Base-by-base conservation (phyloP, 2,329 filamentous ascomycete genomes). In the Bipolaris sorokiniana region DNA sequence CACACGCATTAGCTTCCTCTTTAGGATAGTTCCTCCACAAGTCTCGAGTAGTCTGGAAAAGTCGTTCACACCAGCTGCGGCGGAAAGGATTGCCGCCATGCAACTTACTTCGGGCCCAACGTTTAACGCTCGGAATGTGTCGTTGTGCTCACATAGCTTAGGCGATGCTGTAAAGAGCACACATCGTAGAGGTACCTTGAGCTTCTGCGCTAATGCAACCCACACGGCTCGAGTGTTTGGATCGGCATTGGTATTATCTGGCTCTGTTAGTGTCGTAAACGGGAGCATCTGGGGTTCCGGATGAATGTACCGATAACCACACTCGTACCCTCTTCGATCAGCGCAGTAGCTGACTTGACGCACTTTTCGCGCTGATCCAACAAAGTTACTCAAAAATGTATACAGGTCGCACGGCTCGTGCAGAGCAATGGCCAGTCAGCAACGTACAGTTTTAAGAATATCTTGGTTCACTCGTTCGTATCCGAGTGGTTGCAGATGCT, bases 211-310 rank as follows among this genome's bases (percentile, higher is more conserved):
- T 28, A 98, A 78, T 23, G 85, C 80, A 31, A 91, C 78, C 94
- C 94, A 98, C 58, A 90, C 79, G n/a, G 84, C 83, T 63, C 95
- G 85, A 22, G 89, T 91, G 50, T 91, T 89, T 10, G 82, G 75
- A 77, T 96, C 90, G 28, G 93, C 86, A 73, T 99, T 99, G n/a
- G 95, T 98, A 75, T 97, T 98, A 77, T 99, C 95, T 95, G 54
- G 48, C 44, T 31, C 48, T 36, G 46, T 63, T 64, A 73, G 63
- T 51, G 37, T 56, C 18, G 40, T 48, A 54, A 52, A 56, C 63
- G 46, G 46, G 54, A 52, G 47, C 55, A 48, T 37, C 47, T 63
- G 62, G 61, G 57, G 62, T 62, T 52, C 56, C 55, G 59, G 55
- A 56, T 36, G 10, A 58, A 81, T 87, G 65, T 82, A 95, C 91